Evolutionary conservation across 345 rosid species (phyloP), one percentile per base, ranked within the genome.

Genomic region (Atalantia buxifolia): DNA sequence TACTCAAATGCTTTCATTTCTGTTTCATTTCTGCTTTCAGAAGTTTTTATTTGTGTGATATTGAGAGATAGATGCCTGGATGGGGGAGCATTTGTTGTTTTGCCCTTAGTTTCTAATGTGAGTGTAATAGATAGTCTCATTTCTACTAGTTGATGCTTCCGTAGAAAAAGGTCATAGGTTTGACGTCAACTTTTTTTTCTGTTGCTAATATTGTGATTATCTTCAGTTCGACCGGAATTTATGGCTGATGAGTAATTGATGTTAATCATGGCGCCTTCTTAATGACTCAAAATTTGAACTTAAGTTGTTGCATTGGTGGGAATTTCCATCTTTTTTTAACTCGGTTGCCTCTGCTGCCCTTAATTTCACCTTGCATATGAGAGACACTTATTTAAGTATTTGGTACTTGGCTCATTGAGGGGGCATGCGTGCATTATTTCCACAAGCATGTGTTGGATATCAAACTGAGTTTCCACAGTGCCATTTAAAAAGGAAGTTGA

Each of bases 41-140:
- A 6, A n/a, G 28, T 48, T 60, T 22, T 36, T n/a, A 60, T 67
- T 78, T 63, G 27, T 30, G 21, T 28, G 16, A 4, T 53, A 30
- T 27, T 42, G 59, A 60, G 28, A 83, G 48, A 69, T 78, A 42
- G 36, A 14, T 63, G 70, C 36, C 62, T 50, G 21, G 63, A 61
- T 62, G 3, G 64, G 40, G 45, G 6, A 36, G 36, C 71, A 55
- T 24, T 64, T 71, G 65, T 35, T 72, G 66, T 9, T 72, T 35
- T 72, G 31, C n/a, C 35, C 18, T 35, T 72, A 59, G 53, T 24
- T 59, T 72, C 14, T 35, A n/a, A 62, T 27, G 25, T 18, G 19
- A 60, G 25, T 36, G 25, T 22, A 30, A 38, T 55, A 22, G n/a
- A 48, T 9, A 73, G 66, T 40, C 55, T 59, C 22, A 60, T 25